Evolutionary conservation across 2,329 filamentous ascomycete species (phyloP), one percentile per base, ranked within the genome.

Genomic region (Lasiodiplodia hormozganensis): DNA sequence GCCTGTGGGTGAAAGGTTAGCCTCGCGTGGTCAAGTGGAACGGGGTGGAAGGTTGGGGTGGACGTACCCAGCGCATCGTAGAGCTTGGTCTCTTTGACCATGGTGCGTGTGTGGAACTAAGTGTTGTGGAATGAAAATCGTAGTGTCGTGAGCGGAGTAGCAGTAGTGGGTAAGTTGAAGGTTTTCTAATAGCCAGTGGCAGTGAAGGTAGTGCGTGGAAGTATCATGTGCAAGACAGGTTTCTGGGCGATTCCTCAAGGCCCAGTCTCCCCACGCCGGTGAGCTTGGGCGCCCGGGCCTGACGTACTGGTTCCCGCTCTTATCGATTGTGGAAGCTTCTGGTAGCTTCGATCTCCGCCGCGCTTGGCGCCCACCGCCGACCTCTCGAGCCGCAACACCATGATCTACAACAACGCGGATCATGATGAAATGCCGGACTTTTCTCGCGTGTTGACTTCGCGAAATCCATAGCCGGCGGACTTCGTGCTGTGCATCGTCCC

Each of bases 21-120:
- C 65, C 53, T n/a, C 21, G 28, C 47, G 38, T 14, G n/a, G 58
- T 25, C 5, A 7, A n/a, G 7, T 31, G 25, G 16, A 31, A 4
- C 25, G 23, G 54, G 25, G 21, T 18, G 58, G 4, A 52, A 25
- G 47, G n/a, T 52, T 18, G 60, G 36, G 47, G 60, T 28, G 69
- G 62, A 75, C 80, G 62, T 77, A 81, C 80, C 85, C 75, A 99
- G 86, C 71, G 89, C 87, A 81, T 98, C 93, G 85, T 99, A 99
- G 71, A 98, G 90, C 82, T 96, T 97, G 65, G 92, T 96, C 85
- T 98, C 95, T 76, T 93, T 92, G 74, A 96, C 93, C 95, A 98
- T 97, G 38, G 70, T 62, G 70, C 57, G 56, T 36, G 43, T 36
- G 31, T 8, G 60, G 18, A 10, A 21, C 25, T 23, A 7, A 25